A percentile compares a stretch with the other conserved stretches of the same genome.
phyloP scores from a whole-genome alignment of 106 monocot genomes.

The Dioscorea alata region DNA sequence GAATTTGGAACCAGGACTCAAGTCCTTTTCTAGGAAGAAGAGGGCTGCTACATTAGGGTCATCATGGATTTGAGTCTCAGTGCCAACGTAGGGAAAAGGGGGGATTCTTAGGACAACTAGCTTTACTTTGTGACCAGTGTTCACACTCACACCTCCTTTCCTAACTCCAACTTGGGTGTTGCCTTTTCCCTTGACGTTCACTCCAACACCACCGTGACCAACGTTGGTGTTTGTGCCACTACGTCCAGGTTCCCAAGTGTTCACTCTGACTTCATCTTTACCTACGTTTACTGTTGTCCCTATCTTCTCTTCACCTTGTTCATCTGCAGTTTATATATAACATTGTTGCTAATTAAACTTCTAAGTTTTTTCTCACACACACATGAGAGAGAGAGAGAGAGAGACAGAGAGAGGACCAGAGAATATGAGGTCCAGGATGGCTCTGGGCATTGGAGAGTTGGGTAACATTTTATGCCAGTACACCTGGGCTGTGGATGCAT shows the following conservation, averaged over 20 bases:
- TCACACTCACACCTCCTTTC: slow-evolving; percentile 21
- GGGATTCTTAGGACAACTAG: slow-evolving; percentile 6
- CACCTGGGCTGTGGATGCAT: slow-evolving; percentile 27
- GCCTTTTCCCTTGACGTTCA: slow-evolving; percentile 16
- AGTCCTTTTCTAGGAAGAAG: too few species aligned
- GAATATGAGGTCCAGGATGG: too few species aligned
- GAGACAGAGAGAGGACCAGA: too few species aligned
- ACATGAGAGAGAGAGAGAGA: too few species aligned
- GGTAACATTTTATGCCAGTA: slow-evolving; percentile 50
- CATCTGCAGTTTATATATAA: slow-evolving; percentile 6
- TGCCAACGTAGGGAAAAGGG: slow-evolving; percentile 29
- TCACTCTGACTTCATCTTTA: slow-evolving; percentile 21
- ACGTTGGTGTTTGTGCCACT: slow-evolving; percentile 25
- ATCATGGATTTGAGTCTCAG: too few species aligned
- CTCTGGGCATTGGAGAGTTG: slow-evolving; percentile 59
- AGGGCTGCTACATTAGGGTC: too few species aligned
- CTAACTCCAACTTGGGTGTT: slow-evolving; percentile 22
- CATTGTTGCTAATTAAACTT: too few species aligned
- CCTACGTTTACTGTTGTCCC: slow-evolving; percentile 20
- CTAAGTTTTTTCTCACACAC: too few species aligned
- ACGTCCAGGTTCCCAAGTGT: slow-evolving; percentile 8
- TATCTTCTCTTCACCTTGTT: slow-evolving; percentile 7
- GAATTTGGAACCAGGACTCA: too few species aligned
- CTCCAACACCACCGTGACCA: slow-evolving; percentile 21
- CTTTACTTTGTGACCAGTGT: slow-evolving; percentile 7